phyloP scores from a whole-genome alignment of 345 rosid species.

The Eucalyptus regnans region DNA sequence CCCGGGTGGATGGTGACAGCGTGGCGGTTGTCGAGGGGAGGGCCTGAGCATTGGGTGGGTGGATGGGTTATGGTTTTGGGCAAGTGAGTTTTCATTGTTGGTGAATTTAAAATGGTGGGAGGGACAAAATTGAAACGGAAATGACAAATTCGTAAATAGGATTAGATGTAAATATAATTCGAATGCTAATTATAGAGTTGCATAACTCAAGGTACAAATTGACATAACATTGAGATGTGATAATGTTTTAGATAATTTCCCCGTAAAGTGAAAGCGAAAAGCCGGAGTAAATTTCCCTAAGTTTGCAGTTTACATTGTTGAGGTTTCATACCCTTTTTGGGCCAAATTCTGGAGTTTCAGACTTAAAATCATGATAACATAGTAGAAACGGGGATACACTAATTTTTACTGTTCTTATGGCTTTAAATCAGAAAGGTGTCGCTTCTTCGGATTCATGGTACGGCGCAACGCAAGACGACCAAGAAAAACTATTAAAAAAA shows the following conservation, averaged over 20 bases:
- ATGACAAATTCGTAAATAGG: neutral
- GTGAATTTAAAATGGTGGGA: neutral
- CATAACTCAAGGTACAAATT: neutral
- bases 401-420: neutral
- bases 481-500: neutral
- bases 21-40: neutral
- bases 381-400: neutral
- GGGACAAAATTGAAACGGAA: neutral
- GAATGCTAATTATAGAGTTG: neutral
- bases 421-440: neutral
- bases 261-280: neutral
- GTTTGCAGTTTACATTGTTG: neutral
- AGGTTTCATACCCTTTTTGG: neutral
- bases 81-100: neutral
- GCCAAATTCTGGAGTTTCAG: neutral
- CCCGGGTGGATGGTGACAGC: neutral
- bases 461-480: neutral
- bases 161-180: neutral
- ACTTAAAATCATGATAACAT: neutral
- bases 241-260: neutral
- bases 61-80: neutral
- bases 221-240: neutral
- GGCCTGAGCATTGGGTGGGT: neutral
- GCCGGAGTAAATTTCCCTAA: neutral
- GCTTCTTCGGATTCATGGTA: neutral